Percentiles rank a stretch among this genome's conserved stretches.
Evolutionary conservation across 306 rosid species (phyloP).

Genomic region (Prunus padus): DNA sequence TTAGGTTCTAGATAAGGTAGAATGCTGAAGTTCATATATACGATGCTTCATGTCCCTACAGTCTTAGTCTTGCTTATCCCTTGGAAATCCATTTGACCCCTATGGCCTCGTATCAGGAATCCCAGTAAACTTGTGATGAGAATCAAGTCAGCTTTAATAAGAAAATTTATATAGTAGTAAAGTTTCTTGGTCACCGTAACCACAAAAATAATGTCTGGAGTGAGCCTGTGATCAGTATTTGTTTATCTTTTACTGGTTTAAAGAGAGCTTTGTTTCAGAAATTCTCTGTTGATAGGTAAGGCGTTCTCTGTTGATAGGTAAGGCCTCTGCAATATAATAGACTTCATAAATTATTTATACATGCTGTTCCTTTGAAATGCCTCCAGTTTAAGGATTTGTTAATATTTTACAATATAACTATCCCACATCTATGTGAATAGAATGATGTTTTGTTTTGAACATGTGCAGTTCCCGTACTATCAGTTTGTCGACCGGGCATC

Average conservation of each 20-base stretch:
- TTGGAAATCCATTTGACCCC: not conserved
- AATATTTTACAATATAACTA: too few species aligned
- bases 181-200: too few species aligned
- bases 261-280: too few species aligned
- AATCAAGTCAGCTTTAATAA: too few species aligned
- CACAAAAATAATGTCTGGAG: too few species aligned
- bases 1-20: not conserved
- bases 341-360: not conserved
- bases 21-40: not conserved
- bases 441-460: conserved; percentile 30
- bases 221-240: too few species aligned
- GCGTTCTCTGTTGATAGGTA: not conserved
- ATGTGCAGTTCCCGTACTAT: conserved; percentile 92
- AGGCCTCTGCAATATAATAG: not conserved
- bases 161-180: too few species aligned
- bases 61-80: conserved; percentile 11
- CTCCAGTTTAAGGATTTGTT: not conserved
- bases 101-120: not conserved
- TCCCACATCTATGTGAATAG: not conserved
- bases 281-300: too few species aligned
- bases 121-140: too few species aligned
- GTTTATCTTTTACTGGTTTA: too few species aligned
- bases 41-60: conserved; percentile 13
- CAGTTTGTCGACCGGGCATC: conserved; percentile 79
- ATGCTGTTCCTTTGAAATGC: not conserved